Conservation (phyloP, 1,139 yeast genomes). For the Taiozyma sp. region DNA sequence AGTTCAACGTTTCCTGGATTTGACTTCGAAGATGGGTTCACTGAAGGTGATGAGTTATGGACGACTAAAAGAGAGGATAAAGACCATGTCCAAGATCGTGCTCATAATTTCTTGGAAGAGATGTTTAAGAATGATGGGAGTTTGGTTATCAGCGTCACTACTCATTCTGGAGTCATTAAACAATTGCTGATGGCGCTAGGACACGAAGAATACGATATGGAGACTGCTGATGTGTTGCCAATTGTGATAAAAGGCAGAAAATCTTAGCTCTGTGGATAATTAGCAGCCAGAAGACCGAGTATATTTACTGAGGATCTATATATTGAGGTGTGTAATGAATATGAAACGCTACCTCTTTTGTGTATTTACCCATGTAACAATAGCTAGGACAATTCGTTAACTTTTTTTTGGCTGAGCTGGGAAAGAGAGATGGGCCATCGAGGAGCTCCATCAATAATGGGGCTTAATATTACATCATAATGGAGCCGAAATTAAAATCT, state of each 20-base stretch:
- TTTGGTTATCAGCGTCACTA: constrained; percentile 42
- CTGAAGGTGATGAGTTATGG: constrained; percentile 43
- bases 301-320: too few species aligned
- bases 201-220: constrained; percentile 49
- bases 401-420: too few species aligned
- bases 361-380: too few species aligned
- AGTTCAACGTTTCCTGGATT: constrained; percentile 33
- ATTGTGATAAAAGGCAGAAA: constrained; percentile 40
- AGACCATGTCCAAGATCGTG: constrained; percentile 45
- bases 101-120: constrained; percentile 42
- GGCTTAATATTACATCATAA: too few species aligned
- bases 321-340: too few species aligned
- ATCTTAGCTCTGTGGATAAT: background rate
- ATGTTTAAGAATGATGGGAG: constrained; percentile 41
- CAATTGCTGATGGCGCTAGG: constrained; percentile 45
- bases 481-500: too few species aligned
- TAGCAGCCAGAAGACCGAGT: too few species aligned
- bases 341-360: too few species aligned
- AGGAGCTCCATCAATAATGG: too few species aligned
- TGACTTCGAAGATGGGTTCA: constrained; percentile 39
- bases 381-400: too few species aligned
- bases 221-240: constrained; percentile 67
- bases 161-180: constrained; percentile 60
- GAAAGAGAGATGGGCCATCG: too few species aligned
- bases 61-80: constrained; percentile 39